A percentile compares a stretch with the other conserved stretches of the same genome.
Evolutionary conservation across 257 asterid species (phyloP).

Genomic region (Solanum arcanum): DNA sequence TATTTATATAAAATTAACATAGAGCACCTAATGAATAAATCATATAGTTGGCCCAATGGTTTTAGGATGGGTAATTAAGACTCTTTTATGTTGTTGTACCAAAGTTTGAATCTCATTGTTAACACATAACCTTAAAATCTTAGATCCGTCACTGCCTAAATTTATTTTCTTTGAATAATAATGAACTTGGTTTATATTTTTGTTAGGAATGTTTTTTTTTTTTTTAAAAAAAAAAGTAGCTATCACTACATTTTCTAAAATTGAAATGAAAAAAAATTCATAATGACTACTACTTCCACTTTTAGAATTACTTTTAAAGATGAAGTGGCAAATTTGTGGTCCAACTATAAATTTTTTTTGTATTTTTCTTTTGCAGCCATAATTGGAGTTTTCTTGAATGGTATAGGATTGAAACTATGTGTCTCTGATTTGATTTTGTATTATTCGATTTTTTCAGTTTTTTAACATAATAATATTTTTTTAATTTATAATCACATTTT

Average conservation of each 20-base stretch:
- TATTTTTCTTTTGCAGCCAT: background rate
- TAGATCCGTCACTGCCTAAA: background rate
- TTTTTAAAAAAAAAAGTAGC: background rate
- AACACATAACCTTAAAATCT: too few species aligned
- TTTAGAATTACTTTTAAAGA: too few species aligned
- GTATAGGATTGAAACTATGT: background rate
- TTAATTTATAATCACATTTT: background rate
- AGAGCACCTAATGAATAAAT: too few species aligned
- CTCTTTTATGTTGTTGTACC: too few species aligned
- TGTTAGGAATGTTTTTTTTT: background rate
- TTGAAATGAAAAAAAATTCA: background rate
- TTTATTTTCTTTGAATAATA: background rate
- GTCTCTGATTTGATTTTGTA: background rate
- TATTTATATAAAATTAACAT: too few species aligned
- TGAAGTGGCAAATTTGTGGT: background rate
- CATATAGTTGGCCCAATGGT: too few species aligned
- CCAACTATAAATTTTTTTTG: background rate
- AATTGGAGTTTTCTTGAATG: background rate
- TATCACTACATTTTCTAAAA: background rate
- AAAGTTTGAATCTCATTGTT: too few species aligned
- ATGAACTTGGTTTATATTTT: background rate
- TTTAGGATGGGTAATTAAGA: too few species aligned
- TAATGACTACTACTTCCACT: too few species aligned
- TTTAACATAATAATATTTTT: background rate
- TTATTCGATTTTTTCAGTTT: too few species aligned